Evolutionary conservation across 1,284 basidiomycete species (phyloP).

Genomic region (Pseudozyma thailandica): DNA sequence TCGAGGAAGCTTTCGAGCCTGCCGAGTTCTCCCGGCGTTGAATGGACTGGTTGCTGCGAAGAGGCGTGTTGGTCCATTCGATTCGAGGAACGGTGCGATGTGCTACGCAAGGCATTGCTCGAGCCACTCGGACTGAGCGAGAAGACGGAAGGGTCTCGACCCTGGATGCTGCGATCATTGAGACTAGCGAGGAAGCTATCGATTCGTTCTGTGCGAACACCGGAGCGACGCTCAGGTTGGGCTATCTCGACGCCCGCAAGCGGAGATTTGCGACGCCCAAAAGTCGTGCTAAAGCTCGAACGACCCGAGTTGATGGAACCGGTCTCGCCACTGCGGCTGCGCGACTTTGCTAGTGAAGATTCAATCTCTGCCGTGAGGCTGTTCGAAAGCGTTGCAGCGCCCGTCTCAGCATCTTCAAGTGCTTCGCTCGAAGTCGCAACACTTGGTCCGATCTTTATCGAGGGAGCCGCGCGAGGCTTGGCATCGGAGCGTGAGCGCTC

Average conservation of each 20-base stretch:
- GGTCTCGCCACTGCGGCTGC: constrained; percentile 18
- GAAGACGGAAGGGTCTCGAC: constrained; percentile 29
- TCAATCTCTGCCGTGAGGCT: constrained; percentile 37
- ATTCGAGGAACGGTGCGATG: not conserved
- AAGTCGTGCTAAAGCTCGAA: constrained; percentile 46
- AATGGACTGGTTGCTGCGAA: constrained; percentile 8
- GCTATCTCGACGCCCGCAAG: not conserved
- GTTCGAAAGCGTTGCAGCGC: constrained; percentile 10
- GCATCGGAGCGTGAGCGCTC: constrained; percentile 23
- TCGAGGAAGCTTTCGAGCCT: constrained; percentile 47
- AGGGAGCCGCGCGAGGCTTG: constrained; percentile 17
- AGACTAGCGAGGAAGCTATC: constrained; percentile 47
- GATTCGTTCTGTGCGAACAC: constrained; percentile 26
- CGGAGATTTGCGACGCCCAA: constrained; percentile 34
- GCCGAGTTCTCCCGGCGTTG: constrained; percentile 30
- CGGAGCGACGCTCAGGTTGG: not conserved
- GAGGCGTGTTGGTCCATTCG: not conserved
- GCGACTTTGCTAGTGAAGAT: constrained; percentile 26
- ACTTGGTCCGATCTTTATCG: constrained; percentile 35
- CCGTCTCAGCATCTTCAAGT: not conserved
- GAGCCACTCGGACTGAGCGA: constrained; percentile 9
- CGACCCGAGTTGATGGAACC: constrained; percentile 15
- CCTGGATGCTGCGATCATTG: constrained; percentile 29
- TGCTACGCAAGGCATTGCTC: not conserved
- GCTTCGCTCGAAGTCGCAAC: not conserved